Evolutionary conservation across 345 rosid species (phyloP).

Genomic region (Eutrema yunnanense): DNA sequence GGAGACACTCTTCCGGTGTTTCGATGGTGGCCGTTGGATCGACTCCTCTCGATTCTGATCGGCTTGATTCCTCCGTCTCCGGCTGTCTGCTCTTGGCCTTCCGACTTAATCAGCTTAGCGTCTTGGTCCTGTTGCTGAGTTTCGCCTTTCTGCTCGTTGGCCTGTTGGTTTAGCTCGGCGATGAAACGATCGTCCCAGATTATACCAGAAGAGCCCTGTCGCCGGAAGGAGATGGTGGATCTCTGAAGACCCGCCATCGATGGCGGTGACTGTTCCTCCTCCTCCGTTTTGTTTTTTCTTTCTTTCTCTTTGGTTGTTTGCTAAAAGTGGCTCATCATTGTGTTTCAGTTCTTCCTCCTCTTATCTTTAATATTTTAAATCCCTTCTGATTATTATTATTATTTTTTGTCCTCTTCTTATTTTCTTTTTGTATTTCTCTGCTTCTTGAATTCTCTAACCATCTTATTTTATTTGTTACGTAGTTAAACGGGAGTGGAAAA

Average conservation of each 20-base stretch:
- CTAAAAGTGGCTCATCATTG: slow-evolving; percentile 17
- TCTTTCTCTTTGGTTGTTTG: not conserved
- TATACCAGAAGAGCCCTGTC: slow-evolving; percentile 91
- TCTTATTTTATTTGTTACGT: not conserved
- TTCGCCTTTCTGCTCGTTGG: slow-evolving; percentile 21
- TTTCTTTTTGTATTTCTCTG: not conserved
- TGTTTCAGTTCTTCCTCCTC: slow-evolving; percentile 3
- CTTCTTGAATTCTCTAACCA: not conserved
- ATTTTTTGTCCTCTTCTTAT: not conserved
- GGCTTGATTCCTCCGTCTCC: slow-evolving; percentile 32
- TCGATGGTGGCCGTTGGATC: slow-evolving; percentile 62
- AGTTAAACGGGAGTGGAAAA: not conserved
- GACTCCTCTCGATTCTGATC: slow-evolving; percentile 55
- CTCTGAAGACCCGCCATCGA: slow-evolving; percentile 84
- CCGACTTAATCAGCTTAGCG: not conserved
- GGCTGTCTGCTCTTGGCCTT: slow-evolving; percentile 11
- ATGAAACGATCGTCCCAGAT: slow-evolving; percentile 79
- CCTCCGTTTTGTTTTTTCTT: not conserved
- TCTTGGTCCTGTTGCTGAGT: not conserved
- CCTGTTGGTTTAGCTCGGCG: slow-evolving; percentile 43
- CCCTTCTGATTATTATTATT: not conserved
- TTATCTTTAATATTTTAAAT: not conserved
- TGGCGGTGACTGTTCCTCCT: slow-evolving; percentile 5
- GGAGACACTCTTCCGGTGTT: slow-evolving; percentile 76
- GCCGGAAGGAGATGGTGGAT: slow-evolving; percentile 76